Conservation (phyloP, 192 early-diverging fungal genomes). For the Lobulomyces angularis region DNA sequence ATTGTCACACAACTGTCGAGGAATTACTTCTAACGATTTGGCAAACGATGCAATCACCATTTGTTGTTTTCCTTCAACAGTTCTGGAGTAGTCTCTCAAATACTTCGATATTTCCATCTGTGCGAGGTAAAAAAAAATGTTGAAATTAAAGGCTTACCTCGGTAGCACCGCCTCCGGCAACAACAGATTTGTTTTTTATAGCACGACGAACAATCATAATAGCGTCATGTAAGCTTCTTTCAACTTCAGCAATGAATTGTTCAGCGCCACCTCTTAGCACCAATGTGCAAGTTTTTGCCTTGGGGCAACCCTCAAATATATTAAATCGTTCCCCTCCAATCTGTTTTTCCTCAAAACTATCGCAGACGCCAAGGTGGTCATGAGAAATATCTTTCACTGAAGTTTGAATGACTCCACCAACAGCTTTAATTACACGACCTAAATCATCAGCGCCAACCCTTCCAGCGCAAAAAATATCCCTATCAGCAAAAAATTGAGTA, state of each 20-base stretch:
- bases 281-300: constrained; percentile 90
- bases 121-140: constrained; percentile 9
- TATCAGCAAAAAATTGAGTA: constrained; percentile 99
- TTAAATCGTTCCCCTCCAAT: constrained; percentile 96
- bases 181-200: constrained; percentile 90
- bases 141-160: constrained; percentile 36
- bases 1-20: constrained; percentile 96
- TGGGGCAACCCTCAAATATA: constrained; percentile 85
- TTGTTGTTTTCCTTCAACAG: constrained; percentile 97
- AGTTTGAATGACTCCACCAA: constrained; percentile 85
- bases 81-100: constrained; percentile 79
- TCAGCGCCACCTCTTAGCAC: constrained; percentile 95
- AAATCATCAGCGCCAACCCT: constrained; percentile 89
- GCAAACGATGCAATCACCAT: constrained; percentile 89
- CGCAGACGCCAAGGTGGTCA: constrained; percentile 79
- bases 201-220: constrained; percentile 98
- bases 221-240: constrained; percentile 93
- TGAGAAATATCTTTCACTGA: constrained; percentile 74
- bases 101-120: constrained; percentile 93
- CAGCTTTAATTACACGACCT: constrained; percentile 85
- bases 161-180: constrained; percentile 94
- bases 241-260: constrained; percentile 99
- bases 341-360: constrained; percentile 87
- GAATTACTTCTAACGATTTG: constrained; percentile 91
- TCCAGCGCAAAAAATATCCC: constrained; percentile 97